Percentiles rank a stretch among this genome's conserved stretches.
Evolutionary conservation across 495 filamentous ascomycete genomes (phyloP).

Genomic region (Neurospora terricola): DNA sequence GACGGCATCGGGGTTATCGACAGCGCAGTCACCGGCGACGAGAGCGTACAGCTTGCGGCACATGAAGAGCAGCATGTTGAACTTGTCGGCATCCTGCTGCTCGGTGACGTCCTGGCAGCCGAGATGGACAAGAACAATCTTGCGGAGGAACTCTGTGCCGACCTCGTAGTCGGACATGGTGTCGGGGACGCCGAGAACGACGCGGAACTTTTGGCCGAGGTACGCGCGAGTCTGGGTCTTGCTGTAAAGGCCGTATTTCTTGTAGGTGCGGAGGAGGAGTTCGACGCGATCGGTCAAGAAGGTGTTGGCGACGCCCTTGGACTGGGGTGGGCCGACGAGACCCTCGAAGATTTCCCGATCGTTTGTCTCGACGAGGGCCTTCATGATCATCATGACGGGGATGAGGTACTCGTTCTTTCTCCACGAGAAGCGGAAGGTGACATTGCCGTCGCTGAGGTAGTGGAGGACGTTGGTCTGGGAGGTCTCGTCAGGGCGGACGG

Average conservation of each 20-base stretch:
- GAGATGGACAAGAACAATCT: conserved; percentile 82
- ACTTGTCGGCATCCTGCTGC: conserved; percentile 79
- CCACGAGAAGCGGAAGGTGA: conserved; percentile 97
- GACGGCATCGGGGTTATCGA: conserved; percentile 92
- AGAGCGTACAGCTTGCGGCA: conserved; percentile 87
- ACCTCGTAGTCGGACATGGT: conserved; percentile 78
- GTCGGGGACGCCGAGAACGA: conserved; percentile 69
- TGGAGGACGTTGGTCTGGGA: conserved; percentile 96
- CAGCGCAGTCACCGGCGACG: conserved; percentile 81
- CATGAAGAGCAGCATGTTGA: conserved; percentile 92
- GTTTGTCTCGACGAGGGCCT: conserved; percentile 90
- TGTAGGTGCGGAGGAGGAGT: conserved; percentile 84
- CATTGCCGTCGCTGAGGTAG: conserved; percentile 88
- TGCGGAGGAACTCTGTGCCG: conserved; percentile 80
- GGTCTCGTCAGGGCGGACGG: conserved; percentile 87
- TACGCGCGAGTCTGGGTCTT: conserved; percentile 68
- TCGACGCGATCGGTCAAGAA: conserved; percentile 94
- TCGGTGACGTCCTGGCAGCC: conserved; percentile 73
- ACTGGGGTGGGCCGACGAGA: conserved; percentile 61
- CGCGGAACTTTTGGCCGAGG: conserved; percentile 79
- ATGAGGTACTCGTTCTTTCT: conserved; percentile 92
- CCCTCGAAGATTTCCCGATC: conserved; percentile 93
- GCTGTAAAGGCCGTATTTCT: conserved; percentile 72
- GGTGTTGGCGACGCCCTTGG: conserved; percentile 72
- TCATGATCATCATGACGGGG: conserved; percentile 91